Evolutionary conservation across 495 filamentous ascomycete species (phyloP).

Genomic region (Tuber umbilicatum): DNA sequence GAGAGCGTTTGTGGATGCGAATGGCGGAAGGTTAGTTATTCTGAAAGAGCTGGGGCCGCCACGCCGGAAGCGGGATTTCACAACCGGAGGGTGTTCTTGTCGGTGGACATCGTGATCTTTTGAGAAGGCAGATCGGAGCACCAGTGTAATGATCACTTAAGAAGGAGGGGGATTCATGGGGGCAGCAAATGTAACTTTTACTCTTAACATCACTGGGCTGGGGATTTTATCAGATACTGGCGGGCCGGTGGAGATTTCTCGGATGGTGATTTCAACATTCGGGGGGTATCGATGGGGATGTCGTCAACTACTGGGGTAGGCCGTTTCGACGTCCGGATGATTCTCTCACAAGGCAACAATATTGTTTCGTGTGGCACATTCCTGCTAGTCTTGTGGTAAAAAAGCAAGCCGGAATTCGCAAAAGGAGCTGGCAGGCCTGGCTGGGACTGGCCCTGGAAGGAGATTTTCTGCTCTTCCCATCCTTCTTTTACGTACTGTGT

Average conservation of each 20-base stretch:
- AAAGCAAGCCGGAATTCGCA: neutral
- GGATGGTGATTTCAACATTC: constrained; percentile 1
- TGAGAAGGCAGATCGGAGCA: neutral
- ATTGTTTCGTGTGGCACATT: neutral
- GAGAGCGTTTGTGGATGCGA: constrained; percentile 11
- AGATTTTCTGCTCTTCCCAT: neutral
- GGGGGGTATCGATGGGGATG: neutral
- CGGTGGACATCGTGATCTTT: constrained; percentile 24
- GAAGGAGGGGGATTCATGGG: constrained; percentile 3
- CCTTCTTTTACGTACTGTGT: neutral
- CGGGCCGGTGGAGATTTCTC: constrained; percentile 1
- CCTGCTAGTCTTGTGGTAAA: neutral
- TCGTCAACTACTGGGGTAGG: neutral
- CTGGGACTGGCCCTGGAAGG: neutral
- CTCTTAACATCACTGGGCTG: neutral
- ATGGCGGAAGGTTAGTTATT: constrained; percentile 18
- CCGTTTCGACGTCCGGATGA: neutral
- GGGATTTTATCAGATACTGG: neutral
- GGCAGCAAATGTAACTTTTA: neutral
- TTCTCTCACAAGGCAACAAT: neutral
- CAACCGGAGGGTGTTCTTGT: constrained; percentile 15
- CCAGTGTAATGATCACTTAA: neutral
- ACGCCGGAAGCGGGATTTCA: constrained; percentile 1
- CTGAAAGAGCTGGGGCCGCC: constrained; percentile 8
- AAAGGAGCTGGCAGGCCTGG: neutral